These are phyloP conservation scores for Limonium bicolor DNA, from an alignment of 148 eudicot species.

Conservation along the genomic window DNA sequence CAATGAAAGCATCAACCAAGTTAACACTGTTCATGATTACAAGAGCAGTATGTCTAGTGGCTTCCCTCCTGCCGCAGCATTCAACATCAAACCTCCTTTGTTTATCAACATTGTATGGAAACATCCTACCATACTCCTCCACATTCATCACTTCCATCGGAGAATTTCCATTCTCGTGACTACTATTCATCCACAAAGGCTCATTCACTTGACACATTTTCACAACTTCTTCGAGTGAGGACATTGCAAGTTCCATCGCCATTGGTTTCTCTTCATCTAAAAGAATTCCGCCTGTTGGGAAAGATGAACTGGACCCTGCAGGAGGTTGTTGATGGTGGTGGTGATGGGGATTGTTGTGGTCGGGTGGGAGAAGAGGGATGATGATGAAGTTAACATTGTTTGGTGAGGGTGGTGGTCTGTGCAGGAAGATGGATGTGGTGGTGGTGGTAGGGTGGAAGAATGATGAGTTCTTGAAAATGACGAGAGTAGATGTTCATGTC, in stretches of 20 bases:
- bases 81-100: too few relatives aligned
- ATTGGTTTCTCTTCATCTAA: slow-evolving; percentile 57
- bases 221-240: slow-evolving; percentile 86
- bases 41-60: slow-evolving; percentile 65
- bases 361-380: slow-evolving; percentile 4
- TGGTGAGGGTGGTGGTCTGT: too few relatives aligned
- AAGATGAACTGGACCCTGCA: too few relatives aligned
- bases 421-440: neutral
- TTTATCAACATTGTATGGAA: slow-evolving; percentile 29
- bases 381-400: too few relatives aligned
- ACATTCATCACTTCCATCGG: slow-evolving; percentile 31
- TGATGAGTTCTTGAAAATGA: neutral
- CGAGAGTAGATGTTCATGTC: slow-evolving; percentile 6
- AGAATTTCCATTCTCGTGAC: slow-evolving; percentile 6
- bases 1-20: slow-evolving; percentile 77
- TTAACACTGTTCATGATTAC: slow-evolving; percentile 85
- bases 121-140: slow-evolving; percentile 61
- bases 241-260: slow-evolving; percentile 72
- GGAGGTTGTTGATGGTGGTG: neutral
- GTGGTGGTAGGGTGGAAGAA: neutral
- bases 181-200: slow-evolving; percentile 63
- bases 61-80: slow-evolving; percentile 67
- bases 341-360: neutral
- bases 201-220: slow-evolving; percentile 66
- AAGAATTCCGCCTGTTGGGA: neutral